Conservation (phyloP, 129 eudicot genomes). For the Centaurea solstitialis region DNA sequence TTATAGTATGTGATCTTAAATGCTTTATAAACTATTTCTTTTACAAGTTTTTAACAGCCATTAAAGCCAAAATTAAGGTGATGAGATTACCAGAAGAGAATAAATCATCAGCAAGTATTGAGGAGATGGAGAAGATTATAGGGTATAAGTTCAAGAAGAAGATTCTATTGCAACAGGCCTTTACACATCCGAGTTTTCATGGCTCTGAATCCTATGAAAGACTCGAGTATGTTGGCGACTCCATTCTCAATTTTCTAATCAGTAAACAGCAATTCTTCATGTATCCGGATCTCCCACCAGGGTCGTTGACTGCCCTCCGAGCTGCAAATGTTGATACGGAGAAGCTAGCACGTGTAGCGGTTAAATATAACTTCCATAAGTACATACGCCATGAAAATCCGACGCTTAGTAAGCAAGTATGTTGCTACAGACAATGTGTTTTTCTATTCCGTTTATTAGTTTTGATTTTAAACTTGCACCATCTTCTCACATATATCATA, state of each 20-base stretch:
- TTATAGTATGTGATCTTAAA: not conserved
- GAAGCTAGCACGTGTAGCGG: conserved; percentile 67
- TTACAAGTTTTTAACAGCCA: conserved; percentile 29
- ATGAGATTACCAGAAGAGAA: conserved; percentile 34
- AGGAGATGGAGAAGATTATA: conserved; percentile 65
- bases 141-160: conserved; percentile 59
- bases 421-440: conserved; percentile 12
- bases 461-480: not conserved
- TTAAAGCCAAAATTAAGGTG: conserved; percentile 23
- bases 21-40: conserved; percentile 12
- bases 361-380: conserved; percentile 57
- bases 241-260: conserved; percentile 63
- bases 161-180: conserved; percentile 54
- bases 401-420: conserved; percentile 51
- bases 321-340: conserved; percentile 81
- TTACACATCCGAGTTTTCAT: conserved; percentile 61
- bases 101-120: conserved; percentile 38
- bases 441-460: not conserved
- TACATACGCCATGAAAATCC: conserved; percentile 59
- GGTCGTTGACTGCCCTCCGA: conserved; percentile 65
- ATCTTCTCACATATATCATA: not conserved
- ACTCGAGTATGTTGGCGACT: conserved; percentile 79
- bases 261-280: conserved; percentile 53
- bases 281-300: conserved; percentile 71
- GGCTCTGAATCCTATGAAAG: conserved; percentile 60